These are phyloP conservation scores for Botryotinia narcissicola DNA, from an alignment of 2,329 filamentous ascomycete species.

Conservation along the genomic window DNA sequence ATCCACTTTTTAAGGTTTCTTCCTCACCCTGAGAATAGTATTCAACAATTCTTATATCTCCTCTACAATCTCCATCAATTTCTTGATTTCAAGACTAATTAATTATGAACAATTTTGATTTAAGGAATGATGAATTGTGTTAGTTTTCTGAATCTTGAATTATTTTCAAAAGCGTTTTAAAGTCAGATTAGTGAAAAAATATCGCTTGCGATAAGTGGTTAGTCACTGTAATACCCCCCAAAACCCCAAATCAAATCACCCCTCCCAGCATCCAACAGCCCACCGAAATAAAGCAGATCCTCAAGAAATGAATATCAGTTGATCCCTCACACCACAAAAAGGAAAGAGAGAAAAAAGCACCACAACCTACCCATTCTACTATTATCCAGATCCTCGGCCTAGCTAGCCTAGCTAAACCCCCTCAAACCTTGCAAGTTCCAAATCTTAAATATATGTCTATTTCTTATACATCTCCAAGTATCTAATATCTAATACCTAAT, in stretches of 20 bases:
- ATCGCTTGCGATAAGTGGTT: no score
- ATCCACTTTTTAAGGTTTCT: background rate
- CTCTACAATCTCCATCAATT: background rate
- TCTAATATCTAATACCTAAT: no score
- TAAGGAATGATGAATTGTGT: no score
- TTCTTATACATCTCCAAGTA: no score
- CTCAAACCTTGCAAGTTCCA: no score
- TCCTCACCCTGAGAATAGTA: background rate
- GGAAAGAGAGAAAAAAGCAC: background rate
- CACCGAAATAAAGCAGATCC: background rate
- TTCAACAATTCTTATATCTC: background rate
- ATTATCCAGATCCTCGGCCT: background rate
- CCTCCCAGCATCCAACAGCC: no score
- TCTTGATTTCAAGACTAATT: background rate
- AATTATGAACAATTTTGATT: background rate
- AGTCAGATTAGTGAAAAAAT: no score
- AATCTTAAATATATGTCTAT: background rate
- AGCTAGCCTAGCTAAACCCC: background rate
- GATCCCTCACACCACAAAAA: background rate
- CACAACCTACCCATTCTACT: background rate
- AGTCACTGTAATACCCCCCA: no score
- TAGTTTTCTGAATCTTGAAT: no score
- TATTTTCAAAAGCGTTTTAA: rapidly evolving
- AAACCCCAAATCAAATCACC: no score
- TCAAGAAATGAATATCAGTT: rapidly evolving